These are phyloP conservation scores for Aspergillus fumigatus DNA, from an alignment of 2,329 filamentous ascomycete genomes.

Conservation along the genomic window DNA sequence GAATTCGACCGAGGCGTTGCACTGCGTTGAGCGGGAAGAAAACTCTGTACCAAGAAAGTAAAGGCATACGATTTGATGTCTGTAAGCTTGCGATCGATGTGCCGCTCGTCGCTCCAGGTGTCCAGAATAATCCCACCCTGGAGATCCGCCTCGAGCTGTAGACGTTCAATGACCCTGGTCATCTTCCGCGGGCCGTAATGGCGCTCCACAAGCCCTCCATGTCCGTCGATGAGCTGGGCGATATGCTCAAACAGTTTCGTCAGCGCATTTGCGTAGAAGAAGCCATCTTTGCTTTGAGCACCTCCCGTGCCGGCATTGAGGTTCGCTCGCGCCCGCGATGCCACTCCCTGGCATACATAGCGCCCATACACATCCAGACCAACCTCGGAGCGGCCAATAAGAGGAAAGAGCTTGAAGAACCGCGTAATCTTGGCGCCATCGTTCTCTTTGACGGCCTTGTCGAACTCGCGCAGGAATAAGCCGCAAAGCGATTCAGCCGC, in stretches of 20 bases:
- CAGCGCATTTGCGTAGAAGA: conserved; percentile 87
- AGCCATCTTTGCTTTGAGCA: conserved; percentile 64
- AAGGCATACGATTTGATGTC: conserved; percentile 98
- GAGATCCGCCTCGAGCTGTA: conserved; percentile 92
- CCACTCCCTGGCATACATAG: conserved; percentile 94
- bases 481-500: conserved; percentile 86
- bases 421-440: conserved; percentile 86
- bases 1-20: conserved; percentile 69
- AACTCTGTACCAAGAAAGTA: conserved; percentile 94
- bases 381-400: conserved; percentile 83
- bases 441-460: conserved; percentile 80
- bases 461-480: conserved; percentile 89
- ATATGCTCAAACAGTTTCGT: conserved; percentile 97
- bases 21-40: conserved; percentile 66
- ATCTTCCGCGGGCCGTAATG: conserved; percentile 94
- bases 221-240: conserved; percentile 89
- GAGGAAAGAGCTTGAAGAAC: conserved; percentile 96
- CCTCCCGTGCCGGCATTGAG: conserved; percentile 64
- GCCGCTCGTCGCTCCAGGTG: conserved; percentile 88
- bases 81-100: conserved; percentile 77
- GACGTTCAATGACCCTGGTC: conserved; percentile 84
- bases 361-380: conserved; percentile 91
- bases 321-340: conserved; percentile 73
- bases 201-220: conserved; percentile 83
- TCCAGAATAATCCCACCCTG: conserved; percentile 95